Base-by-base conservation (phyloP, 805 yeast species). In the Candida insectorum region DNA sequence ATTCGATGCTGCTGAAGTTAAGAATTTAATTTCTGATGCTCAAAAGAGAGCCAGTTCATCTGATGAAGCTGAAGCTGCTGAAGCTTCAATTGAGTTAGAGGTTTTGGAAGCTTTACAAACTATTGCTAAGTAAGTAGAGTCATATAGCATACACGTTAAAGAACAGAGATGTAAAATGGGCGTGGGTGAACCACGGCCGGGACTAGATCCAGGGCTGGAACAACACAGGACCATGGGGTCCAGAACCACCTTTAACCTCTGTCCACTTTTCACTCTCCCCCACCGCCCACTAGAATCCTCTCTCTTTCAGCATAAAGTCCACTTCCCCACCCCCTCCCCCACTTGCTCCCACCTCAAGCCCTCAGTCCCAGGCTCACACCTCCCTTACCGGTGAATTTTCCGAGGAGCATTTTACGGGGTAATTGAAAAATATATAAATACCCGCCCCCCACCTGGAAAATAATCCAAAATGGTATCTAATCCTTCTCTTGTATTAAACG, bases 11-110 rank as follows among this genome's bases (percentile, higher is more conserved):
- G 85, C 79, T 49, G 78, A 85, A 51, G 81, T 89, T 62, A 85
- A 79, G 73, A 54, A 79, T 40, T 79, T 85, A 62, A 75, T 88
- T 56, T 77, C 91, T 40, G 97, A 91, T 64, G 97, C 98, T 41
- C 94, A 85, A 70, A 88, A 87, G 80, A 85, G 88, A 65, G 79
- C 81, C 27, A 54, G 81, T 41, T 82, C 95, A 41, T 66, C 91
- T 31, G 97, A 85, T 52, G 96, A 85, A 70, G 77, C 75, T 39
- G 85, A 78, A 47, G 93, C 94, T 51, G 94, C 96, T 47, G 95
- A 85, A 71, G 97, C 97, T 55, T 79, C 81, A 63, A 86, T 93
- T 59, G 93, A 91, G 75, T 74, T 91, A 58, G 97, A 93, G 71
- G 96, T 93, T 37, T 79, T 93, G 61, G 96, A 91, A 79, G 93